These are phyloP conservation scores for Arthroderma uncinatum DNA, from an alignment of 2,329 filamentous ascomycete genomes.

Conservation along the genomic window DNA sequence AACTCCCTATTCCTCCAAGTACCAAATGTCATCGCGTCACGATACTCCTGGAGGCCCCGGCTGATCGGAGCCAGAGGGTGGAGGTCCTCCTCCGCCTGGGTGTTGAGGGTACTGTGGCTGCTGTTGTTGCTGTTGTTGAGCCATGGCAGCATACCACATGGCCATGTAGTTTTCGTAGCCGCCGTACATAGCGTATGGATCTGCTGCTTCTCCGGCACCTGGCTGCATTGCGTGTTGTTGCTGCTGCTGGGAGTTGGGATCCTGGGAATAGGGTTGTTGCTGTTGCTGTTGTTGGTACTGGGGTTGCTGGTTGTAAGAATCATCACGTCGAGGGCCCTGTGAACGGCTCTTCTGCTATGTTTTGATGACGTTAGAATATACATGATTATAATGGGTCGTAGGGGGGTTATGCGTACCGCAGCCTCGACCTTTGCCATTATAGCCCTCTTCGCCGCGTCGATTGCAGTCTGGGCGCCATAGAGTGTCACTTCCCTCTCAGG, in stretches of 20 bases:
- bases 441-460: constrained; percentile 67
- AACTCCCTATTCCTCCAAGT: not conserved
- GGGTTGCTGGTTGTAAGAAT: constrained; percentile 35
- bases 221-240: constrained; percentile 44
- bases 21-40: constrained; percentile 8
- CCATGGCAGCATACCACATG: constrained; percentile 66
- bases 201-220: constrained; percentile 40
- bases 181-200: constrained; percentile 71
- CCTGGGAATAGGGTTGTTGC: constrained; percentile 15
- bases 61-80: constrained; percentile 20
- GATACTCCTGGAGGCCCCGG: constrained; percentile 18
- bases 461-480: constrained; percentile 65
- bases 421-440: constrained; percentile 90
- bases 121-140: constrained; percentile 40
- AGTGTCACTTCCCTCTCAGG: constrained; percentile 77
- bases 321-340: constrained; percentile 23
- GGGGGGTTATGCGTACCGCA: constrained; percentile 46
- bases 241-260: constrained; percentile 34
- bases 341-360: constrained; percentile 25
- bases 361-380: constrained; percentile 16
- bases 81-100: constrained; percentile 15
- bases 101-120: constrained; percentile 26
- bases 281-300: constrained; percentile 33
- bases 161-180: constrained; percentile 71
- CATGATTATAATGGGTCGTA: not conserved